Conservation (phyloP, 371 early-diverging fungal species). For the Dinochytrium kinnereticum region DNA sequence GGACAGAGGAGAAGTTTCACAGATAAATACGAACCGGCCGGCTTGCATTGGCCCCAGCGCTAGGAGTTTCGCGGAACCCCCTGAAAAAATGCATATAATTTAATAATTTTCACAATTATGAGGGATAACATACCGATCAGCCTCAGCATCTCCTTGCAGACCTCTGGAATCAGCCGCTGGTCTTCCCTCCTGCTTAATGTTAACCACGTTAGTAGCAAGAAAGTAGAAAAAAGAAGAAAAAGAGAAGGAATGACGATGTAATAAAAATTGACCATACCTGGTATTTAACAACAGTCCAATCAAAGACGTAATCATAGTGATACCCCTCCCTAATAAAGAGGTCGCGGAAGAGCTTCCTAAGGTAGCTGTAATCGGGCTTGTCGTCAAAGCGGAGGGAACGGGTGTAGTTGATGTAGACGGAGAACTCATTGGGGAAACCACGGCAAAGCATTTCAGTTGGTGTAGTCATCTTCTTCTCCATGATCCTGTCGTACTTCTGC, state of each 20-base stretch:
- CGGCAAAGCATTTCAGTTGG: constrained; percentile 93
- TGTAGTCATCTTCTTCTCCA: constrained; percentile 99
- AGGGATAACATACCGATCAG: background rate
- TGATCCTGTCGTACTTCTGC: constrained; percentile 99
- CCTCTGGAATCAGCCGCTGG: background rate
- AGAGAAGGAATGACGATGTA: no score
- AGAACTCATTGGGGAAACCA: constrained; percentile 95
- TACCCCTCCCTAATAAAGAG: constrained; percentile 93
- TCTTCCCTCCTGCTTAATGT: constrained; percentile 14
- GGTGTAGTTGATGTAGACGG: constrained; percentile 96
- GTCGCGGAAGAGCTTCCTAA: constrained; percentile 95
- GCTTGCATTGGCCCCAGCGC: background rate
- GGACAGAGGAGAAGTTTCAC: background rate
- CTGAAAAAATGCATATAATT: background rate
- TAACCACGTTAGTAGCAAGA: no score
- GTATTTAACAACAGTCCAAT: constrained; percentile 76
- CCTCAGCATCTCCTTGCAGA: background rate
- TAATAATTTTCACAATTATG: background rate
- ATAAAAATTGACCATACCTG: no score
- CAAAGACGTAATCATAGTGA: constrained; percentile 97
- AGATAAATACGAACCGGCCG: background rate
- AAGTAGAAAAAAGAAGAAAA: no score
- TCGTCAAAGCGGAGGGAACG: constrained; percentile 98
- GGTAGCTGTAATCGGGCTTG: constrained; percentile 98
- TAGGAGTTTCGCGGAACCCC: background rate